Conservation (phyloP, 352 stramenopile species). For the Thalassiosira mediterranea region DNA sequence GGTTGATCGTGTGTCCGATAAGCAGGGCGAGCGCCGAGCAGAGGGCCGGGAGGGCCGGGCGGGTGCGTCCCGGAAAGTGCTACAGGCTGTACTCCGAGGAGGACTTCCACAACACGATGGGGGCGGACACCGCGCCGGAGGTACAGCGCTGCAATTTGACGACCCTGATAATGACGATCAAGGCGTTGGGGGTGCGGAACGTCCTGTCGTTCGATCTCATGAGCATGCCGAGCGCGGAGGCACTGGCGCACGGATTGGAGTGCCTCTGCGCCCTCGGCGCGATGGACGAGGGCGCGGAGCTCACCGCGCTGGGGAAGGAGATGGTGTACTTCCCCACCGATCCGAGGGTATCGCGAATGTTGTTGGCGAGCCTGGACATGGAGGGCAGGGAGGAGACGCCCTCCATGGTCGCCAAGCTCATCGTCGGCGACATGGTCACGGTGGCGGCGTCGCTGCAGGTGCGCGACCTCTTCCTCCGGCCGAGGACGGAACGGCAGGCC, state of each 20-base stretch:
- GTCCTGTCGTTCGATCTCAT: slow-evolving; percentile 99
- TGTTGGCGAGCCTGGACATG: slow-evolving; percentile 92
- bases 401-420: slow-evolving; percentile 97
- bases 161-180: slow-evolving; percentile 86
- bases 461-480: slow-evolving; percentile 63
- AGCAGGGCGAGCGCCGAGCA: slow-evolving; percentile 88
- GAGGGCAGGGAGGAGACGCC: slow-evolving; percentile 95
- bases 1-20: slow-evolving; percentile 65
- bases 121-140: slow-evolving; percentile 87
- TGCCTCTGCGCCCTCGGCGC: slow-evolving; percentile 98
- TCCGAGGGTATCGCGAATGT: slow-evolving; percentile 88
- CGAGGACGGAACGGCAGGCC: slow-evolving; percentile 59
- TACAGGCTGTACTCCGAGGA: slow-evolving; percentile 87
- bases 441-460: slow-evolving; percentile 75
- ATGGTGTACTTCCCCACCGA: slow-evolving; percentile 99
- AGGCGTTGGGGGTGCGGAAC: slow-evolving; percentile 94
- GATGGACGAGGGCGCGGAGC: slow-evolving; percentile 95
- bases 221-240: slow-evolving; percentile 94
- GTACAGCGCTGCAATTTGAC: slow-evolving; percentile 94
- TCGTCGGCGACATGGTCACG: slow-evolving; percentile 90
- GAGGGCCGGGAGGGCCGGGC: slow-evolving; percentile 89
- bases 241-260: slow-evolving; percentile 98
- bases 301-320: slow-evolving; percentile 94
- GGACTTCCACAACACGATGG: slow-evolving; percentile 89
- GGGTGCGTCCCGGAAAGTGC: slow-evolving; percentile 86